phyloP scores from a whole-genome alignment of 2,329 filamentous ascomycete species.

The Aschersonia sp. region DNA sequence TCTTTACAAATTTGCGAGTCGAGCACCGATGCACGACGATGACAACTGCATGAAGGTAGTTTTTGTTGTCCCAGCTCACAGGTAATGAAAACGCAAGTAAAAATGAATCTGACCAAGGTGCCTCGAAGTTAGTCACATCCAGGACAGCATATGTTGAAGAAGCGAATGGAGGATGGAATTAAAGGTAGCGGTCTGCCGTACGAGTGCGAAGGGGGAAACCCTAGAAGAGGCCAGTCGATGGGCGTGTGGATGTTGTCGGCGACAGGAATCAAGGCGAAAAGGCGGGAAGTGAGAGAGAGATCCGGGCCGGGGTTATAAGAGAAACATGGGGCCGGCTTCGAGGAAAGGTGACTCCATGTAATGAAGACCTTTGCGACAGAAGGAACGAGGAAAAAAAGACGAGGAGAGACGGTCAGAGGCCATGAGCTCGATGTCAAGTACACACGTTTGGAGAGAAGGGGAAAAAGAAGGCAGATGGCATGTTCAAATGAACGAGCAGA shows the following conservation, averaged over 20 bases:
- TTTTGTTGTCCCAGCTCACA: too few relatives aligned
- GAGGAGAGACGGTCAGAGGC: background rate
- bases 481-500: background rate
- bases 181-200: too few relatives aligned
- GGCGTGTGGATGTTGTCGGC: background rate
- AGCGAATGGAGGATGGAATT: background rate
- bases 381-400: background rate
- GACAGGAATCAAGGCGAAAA: background rate
- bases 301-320: background rate
- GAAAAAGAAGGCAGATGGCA: background rate
- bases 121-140: background rate
- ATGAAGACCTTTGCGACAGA: background rate
- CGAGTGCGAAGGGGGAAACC: background rate
- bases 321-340: background rate
- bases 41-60: too few relatives aligned
- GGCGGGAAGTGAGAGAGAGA: background rate
- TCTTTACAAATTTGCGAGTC: background rate
- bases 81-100: background rate
- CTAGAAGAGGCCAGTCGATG: background rate
- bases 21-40: background rate
- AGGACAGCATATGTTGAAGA: background rate
- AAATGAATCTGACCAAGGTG: background rate
- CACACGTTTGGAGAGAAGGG: background rate
- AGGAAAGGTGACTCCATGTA: background rate
- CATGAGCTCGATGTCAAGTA: too few relatives aligned